phyloP scores from a whole-genome alignment of 2,329 filamentous ascomycete genomes.

The Ophidiomyces ophidiicola region DNA sequence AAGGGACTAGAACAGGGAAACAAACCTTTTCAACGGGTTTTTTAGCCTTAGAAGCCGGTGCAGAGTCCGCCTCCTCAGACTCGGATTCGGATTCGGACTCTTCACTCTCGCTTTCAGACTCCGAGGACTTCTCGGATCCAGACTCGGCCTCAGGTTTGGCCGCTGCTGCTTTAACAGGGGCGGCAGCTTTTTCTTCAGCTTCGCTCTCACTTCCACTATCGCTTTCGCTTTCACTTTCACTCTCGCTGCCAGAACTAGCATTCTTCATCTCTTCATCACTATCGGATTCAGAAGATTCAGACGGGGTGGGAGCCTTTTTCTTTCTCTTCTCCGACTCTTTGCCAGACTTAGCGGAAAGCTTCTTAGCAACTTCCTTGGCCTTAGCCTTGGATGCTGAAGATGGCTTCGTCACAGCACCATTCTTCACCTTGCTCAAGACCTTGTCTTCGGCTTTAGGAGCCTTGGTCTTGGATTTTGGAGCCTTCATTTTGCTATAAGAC shows the following conservation, averaged over 20 bases:
- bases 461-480: constrained; percentile 36
- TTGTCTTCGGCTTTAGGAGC: constrained; percentile 32
- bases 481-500: constrained; percentile 23
- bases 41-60: constrained; percentile 10
- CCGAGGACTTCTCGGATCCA: constrained; percentile 23
- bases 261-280: constrained; percentile 12
- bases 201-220: constrained; percentile 17
- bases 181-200: constrained; percentile 14
- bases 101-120: constrained; percentile 9
- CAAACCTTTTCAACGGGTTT: constrained; percentile 24
- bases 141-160: constrained; percentile 17
- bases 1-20: constrained; percentile 10
- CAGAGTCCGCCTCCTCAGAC: constrained; percentile 4
- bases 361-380: constrained; percentile 23
- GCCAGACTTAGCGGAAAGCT: constrained; percentile 12
- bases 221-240: constrained; percentile 16
- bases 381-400: constrained; percentile 30
- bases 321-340: constrained; percentile 11
- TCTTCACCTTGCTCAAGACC: constrained; percentile 38
- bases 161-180: constrained; percentile 21
- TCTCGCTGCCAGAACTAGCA: constrained; percentile 12
- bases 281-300: constrained; percentile 13
- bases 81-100: constrained; percentile 16
- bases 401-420: constrained; percentile 35
- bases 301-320: constrained; percentile 14